These are phyloP conservation scores for Colletotrichum costaricense DNA, from an alignment of 2,329 filamentous ascomycete genomes.

Conservation along the genomic window DNA sequence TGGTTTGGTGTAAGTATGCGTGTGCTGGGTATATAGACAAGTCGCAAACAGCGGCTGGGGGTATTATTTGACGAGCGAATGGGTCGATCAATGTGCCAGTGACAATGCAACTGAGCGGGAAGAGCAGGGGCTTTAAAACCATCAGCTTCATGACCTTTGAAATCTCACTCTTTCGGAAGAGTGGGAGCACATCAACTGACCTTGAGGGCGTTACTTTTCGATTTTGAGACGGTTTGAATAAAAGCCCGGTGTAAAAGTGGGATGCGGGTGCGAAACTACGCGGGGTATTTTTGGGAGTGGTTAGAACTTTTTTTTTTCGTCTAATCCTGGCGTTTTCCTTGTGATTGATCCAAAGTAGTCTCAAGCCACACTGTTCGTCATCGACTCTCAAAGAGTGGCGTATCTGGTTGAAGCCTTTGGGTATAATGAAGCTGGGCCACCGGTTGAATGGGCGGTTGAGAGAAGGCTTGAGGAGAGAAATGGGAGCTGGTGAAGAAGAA, in stretches of 20 bases:
- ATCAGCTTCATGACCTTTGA: constrained; percentile 21
- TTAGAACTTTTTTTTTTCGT: constrained; percentile 3
- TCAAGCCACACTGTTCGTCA: constrained; percentile 35
- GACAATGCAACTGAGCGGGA: constrained; percentile 9
- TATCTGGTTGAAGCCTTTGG: neutral
- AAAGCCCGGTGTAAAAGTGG: constrained; percentile 29
- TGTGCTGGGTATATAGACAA: constrained; percentile 2
- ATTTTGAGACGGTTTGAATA: constrained; percentile 27
- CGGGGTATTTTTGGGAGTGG: constrained; percentile 6
- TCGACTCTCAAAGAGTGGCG: constrained; percentile 26
- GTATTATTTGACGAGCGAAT: constrained; percentile 8
- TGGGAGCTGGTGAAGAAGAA: constrained; percentile 11
- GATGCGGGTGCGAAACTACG: constrained; percentile 28
- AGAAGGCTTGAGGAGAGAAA: neutral
- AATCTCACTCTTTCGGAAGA: constrained; percentile 13
- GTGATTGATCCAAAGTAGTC: constrained; percentile 16
- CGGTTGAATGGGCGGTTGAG: neutral
- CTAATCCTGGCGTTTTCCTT: constrained; percentile 7
- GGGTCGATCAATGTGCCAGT: constrained; percentile 15
- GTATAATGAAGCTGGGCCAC: neutral
- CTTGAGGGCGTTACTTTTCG: constrained; percentile 12
- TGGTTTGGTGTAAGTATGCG: neutral
- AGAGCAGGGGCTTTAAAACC: constrained; percentile 27
- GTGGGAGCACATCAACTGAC: constrained; percentile 34
- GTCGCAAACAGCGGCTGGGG: constrained; percentile 15